These are phyloP conservation scores for Cochlearia excelsa DNA, from an alignment of 345 rosid genomes.

Conservation along the genomic window DNA sequence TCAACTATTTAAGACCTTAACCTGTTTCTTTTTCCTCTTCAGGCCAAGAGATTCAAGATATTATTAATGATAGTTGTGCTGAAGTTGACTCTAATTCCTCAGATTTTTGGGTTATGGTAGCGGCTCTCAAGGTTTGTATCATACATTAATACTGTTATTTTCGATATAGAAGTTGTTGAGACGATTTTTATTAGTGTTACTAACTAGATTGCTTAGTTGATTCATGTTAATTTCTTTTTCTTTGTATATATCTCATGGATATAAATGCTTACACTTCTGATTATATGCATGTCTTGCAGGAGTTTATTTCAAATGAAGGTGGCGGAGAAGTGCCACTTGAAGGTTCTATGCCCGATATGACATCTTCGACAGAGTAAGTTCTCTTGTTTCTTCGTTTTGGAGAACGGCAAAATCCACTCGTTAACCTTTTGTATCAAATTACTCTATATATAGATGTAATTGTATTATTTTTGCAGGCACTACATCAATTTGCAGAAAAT, in stretches of 20 bases:
- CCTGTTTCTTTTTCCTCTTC: constrained; percentile 14
- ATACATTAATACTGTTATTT: not conserved
- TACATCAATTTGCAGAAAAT: constrained; percentile 88
- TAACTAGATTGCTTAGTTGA: constrained; percentile 2
- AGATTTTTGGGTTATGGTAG: constrained; percentile 95
- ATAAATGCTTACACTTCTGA: constrained; percentile 1
- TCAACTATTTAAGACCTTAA: constrained; percentile 5
- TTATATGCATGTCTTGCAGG: constrained; percentile 44
- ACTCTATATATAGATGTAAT: not conserved
- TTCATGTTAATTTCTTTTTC: not conserved
- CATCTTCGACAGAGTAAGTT: constrained; percentile 95
- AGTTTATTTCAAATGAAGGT: constrained; percentile 82
- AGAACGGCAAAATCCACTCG: constrained; percentile 2
- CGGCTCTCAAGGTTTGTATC: constrained; percentile 79
- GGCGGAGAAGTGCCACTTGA: constrained; percentile 89
- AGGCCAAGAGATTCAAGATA: constrained; percentile 63
- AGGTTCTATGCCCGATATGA: constrained; percentile 97
- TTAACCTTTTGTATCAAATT: constrained; percentile 10
- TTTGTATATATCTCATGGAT: not conserved
- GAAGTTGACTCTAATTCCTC: constrained; percentile 70
- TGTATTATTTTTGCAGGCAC: constrained; percentile 49
- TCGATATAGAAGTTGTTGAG: constrained; percentile 4
- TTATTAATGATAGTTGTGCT: constrained; percentile 57
- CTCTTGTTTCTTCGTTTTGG: constrained; percentile 17
- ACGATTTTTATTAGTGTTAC: constrained; percentile 4